Percentiles rank a stretch among this genome's conserved stretches.
Conservation (phyloP, 306 rosid species). For the barrel medic (Medicago truncatula) region DNA sequence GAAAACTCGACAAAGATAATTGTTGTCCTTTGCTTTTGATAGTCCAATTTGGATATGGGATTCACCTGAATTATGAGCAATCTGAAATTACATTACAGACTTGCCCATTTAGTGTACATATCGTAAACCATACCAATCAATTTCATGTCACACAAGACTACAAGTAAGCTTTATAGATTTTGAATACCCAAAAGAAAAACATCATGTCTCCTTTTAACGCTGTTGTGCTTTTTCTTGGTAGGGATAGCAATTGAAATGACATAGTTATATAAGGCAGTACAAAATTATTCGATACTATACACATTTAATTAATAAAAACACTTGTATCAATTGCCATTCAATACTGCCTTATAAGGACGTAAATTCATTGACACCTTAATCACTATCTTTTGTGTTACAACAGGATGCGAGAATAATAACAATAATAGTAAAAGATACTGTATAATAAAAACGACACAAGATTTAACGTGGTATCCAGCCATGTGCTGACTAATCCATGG, state of each 20-base stretch:
- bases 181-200: not conserved
- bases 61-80: not conserved
- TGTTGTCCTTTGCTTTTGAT: slow-evolving; percentile 48
- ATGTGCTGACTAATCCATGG: too few relatives aligned
- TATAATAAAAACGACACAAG: too few relatives aligned
- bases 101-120: not conserved
- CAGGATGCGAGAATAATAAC: too few relatives aligned
- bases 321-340: too few relatives aligned
- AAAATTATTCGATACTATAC: too few relatives aligned
- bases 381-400: too few relatives aligned
- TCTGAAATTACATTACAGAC: not conserved
- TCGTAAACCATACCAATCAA: not conserved
- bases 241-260: not conserved
- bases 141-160: not conserved
- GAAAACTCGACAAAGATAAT: slow-evolving; percentile 40
- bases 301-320: too few relatives aligned
- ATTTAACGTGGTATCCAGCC: too few relatives aligned
- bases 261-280: too few relatives aligned
- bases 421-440: too few relatives aligned
- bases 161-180: not conserved
- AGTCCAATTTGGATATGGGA: not conserved
- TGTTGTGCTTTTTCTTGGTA: not conserved
- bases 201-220: not conserved
- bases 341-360: too few relatives aligned
- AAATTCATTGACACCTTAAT: too few relatives aligned